phyloP scores from a whole-genome alignment of 345 rosid genomes.

The Aquilaria sinensis region DNA sequence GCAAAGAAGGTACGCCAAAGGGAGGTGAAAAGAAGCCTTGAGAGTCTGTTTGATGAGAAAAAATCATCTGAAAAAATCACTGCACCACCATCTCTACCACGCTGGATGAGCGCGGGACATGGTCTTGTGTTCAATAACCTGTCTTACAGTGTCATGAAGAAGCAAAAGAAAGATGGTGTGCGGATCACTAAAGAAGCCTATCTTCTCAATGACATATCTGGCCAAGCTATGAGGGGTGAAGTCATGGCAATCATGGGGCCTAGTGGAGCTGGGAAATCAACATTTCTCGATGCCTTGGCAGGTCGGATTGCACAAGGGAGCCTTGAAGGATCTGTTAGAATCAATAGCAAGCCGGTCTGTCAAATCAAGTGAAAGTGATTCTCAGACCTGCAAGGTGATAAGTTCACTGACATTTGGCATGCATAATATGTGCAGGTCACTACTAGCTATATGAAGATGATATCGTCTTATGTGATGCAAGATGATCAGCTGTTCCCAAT shows the following conservation, averaged over 20 bases:
- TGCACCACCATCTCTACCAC: background rate
- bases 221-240: conserved; percentile 67
- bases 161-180: conserved; percentile 49
- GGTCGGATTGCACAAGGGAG: conserved; percentile 68
- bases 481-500: conserved; percentile 81
- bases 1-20: background rate
- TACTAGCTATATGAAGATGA: conserved; percentile 70
- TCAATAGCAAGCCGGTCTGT: conserved; percentile 59
- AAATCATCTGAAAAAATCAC: conserved; percentile 14
- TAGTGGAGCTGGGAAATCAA: conserved; percentile 90
- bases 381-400: background rate
- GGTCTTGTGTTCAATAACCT: conserved; percentile 52
- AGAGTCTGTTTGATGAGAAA: conserved; percentile 43
- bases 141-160: conserved; percentile 51
- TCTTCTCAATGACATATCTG: conserved; percentile 67
- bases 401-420: background rate
- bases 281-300: conserved; percentile 86
- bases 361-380: too few species aligned
- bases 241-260: conserved; percentile 79
- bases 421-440: conserved; percentile 31
- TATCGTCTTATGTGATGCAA: conserved; percentile 91
- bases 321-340: conserved; percentile 67
- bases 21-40: conserved; percentile 31
- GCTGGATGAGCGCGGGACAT: conserved; percentile 35
- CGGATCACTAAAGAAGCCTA: conserved; percentile 48